A percentile compares a stretch with the other conserved stretches of the same genome.
Conservation (phyloP, 225 moss, liverwort and hornwort species). For the Physcomitrium patens region DNA sequence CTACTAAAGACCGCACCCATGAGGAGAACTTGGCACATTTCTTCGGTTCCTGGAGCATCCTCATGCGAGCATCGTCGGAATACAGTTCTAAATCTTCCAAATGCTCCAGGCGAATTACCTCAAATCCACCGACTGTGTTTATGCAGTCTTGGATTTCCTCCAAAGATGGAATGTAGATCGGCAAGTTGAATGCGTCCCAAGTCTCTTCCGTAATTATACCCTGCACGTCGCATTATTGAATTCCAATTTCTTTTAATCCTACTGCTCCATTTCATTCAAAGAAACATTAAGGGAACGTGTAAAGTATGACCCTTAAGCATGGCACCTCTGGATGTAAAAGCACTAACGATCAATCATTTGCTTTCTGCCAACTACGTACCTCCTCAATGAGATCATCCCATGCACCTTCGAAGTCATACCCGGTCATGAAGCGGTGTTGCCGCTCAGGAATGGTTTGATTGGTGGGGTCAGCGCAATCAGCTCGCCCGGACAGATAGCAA, state of each 20-base stretch:
- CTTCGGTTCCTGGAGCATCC: slow-evolving; percentile 40
- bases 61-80: slow-evolving; percentile 47
- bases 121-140: slow-evolving; percentile 35
- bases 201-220: slow-evolving; percentile 44
- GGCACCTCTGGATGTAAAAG: too few relatives aligned
- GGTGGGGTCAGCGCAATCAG: slow-evolving; percentile 51
- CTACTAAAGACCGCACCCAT: slow-evolving; percentile 68
- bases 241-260: too few relatives aligned
- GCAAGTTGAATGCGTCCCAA: slow-evolving; percentile 72
- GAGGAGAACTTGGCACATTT: slow-evolving; percentile 70
- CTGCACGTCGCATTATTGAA: slow-evolving; percentile 29
- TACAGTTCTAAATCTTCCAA: slow-evolving; percentile 55
- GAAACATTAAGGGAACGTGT: too few relatives aligned
- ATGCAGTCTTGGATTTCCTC: slow-evolving; percentile 63
- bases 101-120: slow-evolving; percentile 48
- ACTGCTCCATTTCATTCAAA: too few relatives aligned
- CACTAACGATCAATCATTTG: too few relatives aligned
- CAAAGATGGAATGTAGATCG: slow-evolving; percentile 58
- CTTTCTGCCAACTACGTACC: slow-evolving; percentile 29
- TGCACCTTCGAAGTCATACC: slow-evolving; percentile 62
- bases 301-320: too few relatives aligned
- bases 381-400: slow-evolving; percentile 69
- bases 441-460: slow-evolving; percentile 62
- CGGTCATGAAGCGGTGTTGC: slow-evolving; percentile 56
- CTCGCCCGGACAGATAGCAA: slow-evolving; percentile 52